Evolutionary conservation across 2,329 filamentous ascomycete genomes (phyloP).

Genomic region (Xylaria sp.): DNA sequence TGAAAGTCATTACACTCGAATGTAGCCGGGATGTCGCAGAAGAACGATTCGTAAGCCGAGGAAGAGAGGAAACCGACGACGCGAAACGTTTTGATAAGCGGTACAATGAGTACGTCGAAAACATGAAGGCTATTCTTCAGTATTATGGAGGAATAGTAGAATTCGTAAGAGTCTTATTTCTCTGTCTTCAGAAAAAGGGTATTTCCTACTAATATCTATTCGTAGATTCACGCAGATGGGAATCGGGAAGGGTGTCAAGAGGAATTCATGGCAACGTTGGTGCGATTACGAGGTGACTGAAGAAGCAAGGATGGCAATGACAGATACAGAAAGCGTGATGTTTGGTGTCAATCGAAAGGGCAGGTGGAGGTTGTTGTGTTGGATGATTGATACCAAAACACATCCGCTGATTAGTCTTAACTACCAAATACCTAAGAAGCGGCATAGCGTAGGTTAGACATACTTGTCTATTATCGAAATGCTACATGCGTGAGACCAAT

Average conservation of each 20-base stretch:
- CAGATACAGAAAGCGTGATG: too few species aligned
- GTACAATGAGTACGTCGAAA: conserved; percentile 28
- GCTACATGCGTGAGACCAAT: too few species aligned
- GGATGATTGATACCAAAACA: too few species aligned
- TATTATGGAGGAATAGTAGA: conserved; percentile 19
- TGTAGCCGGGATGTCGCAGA: conserved; percentile 18
- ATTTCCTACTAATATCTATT: neutral
- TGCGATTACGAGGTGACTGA: too few species aligned
- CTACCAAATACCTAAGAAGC: too few species aligned
- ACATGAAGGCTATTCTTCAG: conserved; percentile 25
- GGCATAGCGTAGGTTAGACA: too few species aligned
- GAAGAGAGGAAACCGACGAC: conserved; percentile 26
- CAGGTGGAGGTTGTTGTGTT: too few species aligned
- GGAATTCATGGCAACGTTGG: conserved; percentile 7
- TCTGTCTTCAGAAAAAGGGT: neutral
- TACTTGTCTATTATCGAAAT: too few species aligned
- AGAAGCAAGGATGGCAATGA: too few species aligned
- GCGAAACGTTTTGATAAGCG: conserved; percentile 25
- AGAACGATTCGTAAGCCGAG: conserved; percentile 21
- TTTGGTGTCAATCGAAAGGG: too few species aligned
- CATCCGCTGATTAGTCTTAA: too few species aligned
- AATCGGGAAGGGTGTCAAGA: neutral
- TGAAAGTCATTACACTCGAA: conserved; percentile 24
- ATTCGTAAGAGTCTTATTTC: conserved; percentile 13
- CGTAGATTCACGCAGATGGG: conserved; percentile 16